Percentiles rank a stretch among this genome's conserved stretches.
Conservation (phyloP, 257 asterid genomes). For the Solanum pimpinellifolium region DNA sequence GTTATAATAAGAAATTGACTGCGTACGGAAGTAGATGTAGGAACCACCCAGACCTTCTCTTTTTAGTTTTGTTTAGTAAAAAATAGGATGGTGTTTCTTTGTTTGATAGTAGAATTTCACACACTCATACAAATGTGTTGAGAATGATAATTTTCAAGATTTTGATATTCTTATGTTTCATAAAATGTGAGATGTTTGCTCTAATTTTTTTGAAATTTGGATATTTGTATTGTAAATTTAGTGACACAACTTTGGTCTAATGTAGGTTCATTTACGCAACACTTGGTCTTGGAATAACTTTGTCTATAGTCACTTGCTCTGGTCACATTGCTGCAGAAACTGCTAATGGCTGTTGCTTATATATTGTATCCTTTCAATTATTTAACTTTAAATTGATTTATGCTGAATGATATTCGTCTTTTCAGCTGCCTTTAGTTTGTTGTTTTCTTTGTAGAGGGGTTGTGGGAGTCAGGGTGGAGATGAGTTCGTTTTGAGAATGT, state of each 20-base stretch:
- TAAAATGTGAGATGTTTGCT: neutral
- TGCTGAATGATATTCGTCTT: neutral
- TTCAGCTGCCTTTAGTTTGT: neutral
- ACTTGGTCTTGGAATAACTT: constrained; percentile 42
- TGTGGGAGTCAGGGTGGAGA: neutral
- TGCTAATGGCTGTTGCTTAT: constrained; percentile 54
- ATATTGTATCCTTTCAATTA: constrained; percentile 40
- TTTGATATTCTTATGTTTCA: neutral
- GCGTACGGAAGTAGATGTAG: neutral
- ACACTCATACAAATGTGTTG: neutral
- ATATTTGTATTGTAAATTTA: neutral
- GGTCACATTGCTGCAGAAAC: constrained; percentile 74
- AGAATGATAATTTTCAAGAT: neutral
- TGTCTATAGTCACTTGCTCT: constrained; percentile 41
- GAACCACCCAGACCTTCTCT: neutral
- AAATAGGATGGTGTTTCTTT: neutral
- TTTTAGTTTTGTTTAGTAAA: neutral
- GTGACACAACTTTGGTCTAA: neutral
- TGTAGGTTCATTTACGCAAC: constrained; percentile 55
- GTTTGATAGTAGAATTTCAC: neutral
- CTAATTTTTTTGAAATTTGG: neutral
- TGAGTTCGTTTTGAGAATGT: neutral
- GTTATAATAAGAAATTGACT: neutral
- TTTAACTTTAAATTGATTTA: neutral
- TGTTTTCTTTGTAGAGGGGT: neutral